A percentile compares a stretch with the other conserved stretches of the same genome.
phyloP scores from a whole-genome alignment of 306 rosid species.

The Morella rubra region DNA sequence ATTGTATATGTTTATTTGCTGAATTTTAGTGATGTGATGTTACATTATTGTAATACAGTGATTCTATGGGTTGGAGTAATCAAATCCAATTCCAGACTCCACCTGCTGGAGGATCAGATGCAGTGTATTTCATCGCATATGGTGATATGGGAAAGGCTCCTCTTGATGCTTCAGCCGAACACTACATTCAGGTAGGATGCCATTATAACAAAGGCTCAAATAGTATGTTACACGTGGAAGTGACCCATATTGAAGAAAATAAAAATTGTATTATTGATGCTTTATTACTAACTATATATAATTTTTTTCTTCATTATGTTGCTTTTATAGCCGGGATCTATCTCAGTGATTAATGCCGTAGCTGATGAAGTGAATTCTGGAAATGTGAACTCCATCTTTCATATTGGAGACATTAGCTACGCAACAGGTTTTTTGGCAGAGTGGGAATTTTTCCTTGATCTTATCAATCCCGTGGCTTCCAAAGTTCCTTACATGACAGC shows the following conservation, averaged over 20 bases:
- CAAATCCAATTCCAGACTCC: constrained; percentile 61
- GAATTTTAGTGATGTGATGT: no score
- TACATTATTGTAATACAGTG: constrained; percentile 34
- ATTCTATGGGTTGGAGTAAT: constrained; percentile 72
- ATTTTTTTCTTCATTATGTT: background rate
- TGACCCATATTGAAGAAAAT: no score
- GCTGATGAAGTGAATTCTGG: constrained; percentile 46
- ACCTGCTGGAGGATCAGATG: constrained; percentile 71
- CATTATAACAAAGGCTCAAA: no score
- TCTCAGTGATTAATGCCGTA: constrained; percentile 64
- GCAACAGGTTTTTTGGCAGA: constrained; percentile 86
- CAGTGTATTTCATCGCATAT: constrained; percentile 60
- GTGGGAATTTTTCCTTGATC: constrained; percentile 82
- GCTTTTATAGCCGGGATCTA: constrained; percentile 69
- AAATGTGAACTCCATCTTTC: constrained; percentile 60
- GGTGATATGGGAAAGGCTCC: constrained; percentile 98
- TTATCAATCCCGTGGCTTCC: constrained; percentile 65
- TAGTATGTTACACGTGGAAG: no score
- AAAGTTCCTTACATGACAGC: constrained; percentile 82
- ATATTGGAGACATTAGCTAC: constrained; percentile 97
- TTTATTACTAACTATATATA: background rate
- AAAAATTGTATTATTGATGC: no score
- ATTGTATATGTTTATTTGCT: no score
- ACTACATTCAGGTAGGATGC: constrained; percentile 76
- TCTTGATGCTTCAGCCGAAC: constrained; percentile 70